Percentiles rank a stretch among this genome's conserved stretches.
These are phyloP conservation scores for Neopestalotiopsis sp. DNA, from an alignment of 2,329 filamentous ascomycete genomes.

Conservation along the genomic window DNA sequence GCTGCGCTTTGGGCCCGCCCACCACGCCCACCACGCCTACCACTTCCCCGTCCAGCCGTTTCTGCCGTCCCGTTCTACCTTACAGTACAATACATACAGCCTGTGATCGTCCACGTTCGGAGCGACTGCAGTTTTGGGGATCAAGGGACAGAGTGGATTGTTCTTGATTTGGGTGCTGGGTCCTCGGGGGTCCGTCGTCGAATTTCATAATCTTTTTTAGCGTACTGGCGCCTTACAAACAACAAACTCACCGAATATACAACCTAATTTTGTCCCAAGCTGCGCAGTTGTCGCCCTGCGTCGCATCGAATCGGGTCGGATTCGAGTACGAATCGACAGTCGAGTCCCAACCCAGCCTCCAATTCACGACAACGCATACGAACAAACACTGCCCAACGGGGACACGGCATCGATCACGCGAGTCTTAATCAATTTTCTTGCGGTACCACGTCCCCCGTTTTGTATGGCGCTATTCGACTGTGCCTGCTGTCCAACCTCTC, in stretches of 20 bases:
- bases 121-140: neutral
- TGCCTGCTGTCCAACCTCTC: constrained; percentile 12
- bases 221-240: neutral
- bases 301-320: neutral
- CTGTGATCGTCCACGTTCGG: neutral
- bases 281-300: neutral
- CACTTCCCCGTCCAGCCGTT: neutral
- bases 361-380: neutral
- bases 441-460: neutral
- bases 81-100: neutral
- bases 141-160: neutral
- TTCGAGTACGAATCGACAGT: neutral
- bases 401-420: neutral
- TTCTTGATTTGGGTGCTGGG: neutral
- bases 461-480: constrained; percentile 15
- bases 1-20: neutral
- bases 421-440: neutral
- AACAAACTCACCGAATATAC: neutral
- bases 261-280: neutral
- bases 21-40: neutral
- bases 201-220: neutral
- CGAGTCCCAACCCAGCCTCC: neutral
- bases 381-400: neutral
- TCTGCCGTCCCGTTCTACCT: neutral
- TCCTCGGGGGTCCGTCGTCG: neutral